Percentiles rank a stretch among this genome's conserved stretches.
These are phyloP conservation scores for Hydnomerulius pinastri DNA, from an alignment of 768 basidiomycete genomes.

Conservation along the genomic window DNA sequence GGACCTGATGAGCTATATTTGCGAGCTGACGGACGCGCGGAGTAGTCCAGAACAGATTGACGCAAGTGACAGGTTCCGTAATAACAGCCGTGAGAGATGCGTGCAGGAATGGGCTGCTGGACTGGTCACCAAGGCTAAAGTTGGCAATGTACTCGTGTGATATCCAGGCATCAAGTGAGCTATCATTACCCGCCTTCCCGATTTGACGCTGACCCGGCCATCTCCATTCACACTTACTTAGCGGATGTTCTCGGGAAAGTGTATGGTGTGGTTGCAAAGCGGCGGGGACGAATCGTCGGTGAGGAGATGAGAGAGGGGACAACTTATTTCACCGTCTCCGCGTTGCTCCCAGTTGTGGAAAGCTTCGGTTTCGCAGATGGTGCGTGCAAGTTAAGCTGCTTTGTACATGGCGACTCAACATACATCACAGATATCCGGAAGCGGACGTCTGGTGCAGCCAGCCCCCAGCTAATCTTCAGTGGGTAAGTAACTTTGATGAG, in stretches of 20 bases:
- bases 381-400: slow-evolving; percentile 30
- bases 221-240: slow-evolving; percentile 31
- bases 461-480: slow-evolving; percentile 95
- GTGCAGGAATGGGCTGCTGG: slow-evolving; percentile 85
- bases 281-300: slow-evolving; percentile 89
- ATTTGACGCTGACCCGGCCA: slow-evolving; percentile 10
- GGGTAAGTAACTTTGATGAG: slow-evolving; percentile 54
- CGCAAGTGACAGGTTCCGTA: slow-evolving; percentile 87
- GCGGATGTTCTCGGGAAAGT: slow-evolving; percentile 98
- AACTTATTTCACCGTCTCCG: slow-evolving; percentile 88
- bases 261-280: slow-evolving; percentile 90
- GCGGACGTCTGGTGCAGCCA: slow-evolving; percentile 94
- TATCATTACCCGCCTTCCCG: not conserved
- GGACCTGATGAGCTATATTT: slow-evolving; percentile 1
- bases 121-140: slow-evolving; percentile 97
- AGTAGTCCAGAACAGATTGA: slow-evolving; percentile 74
- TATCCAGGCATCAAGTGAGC: slow-evolving; percentile 94
- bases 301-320: slow-evolving; percentile 99
- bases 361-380: slow-evolving; percentile 98
- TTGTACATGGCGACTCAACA: slow-evolving; percentile 8
- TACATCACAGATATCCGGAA: slow-evolving; percentile 81
- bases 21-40: slow-evolving; percentile 14
- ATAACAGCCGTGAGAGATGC: slow-evolving; percentile 89
- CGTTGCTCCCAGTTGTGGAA: slow-evolving; percentile 92
- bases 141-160: slow-evolving; percentile 99